phyloP scores from a whole-genome alignment of 1,284 basidiomycete species.

The Leccinum pachyderme region DNA sequence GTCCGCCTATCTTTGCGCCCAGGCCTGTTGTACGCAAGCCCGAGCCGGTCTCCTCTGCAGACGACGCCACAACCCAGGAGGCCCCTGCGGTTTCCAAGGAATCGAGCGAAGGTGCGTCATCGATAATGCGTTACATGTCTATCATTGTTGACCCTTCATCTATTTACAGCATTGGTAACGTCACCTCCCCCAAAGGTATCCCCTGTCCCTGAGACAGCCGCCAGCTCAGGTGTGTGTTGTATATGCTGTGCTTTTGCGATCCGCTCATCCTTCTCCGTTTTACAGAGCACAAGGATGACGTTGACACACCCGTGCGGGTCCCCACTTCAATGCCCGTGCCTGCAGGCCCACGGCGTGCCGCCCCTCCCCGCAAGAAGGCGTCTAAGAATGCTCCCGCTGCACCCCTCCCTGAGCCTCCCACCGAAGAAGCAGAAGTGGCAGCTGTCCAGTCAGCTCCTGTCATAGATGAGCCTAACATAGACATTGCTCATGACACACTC shows the following conservation, averaged over 20 bases:
- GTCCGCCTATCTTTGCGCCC: constrained; percentile 61
- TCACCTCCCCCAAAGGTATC: constrained; percentile 9
- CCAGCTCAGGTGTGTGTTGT: constrained; percentile 17
- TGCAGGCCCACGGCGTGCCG: constrained; percentile 63
- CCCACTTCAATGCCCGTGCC: constrained; percentile 70
- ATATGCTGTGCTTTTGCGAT: not conserved
- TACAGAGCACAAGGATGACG: constrained; percentile 28
- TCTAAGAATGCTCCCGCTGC: constrained; percentile 41
- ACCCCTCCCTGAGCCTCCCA: constrained; percentile 28
- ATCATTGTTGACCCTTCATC: constrained; percentile 8
- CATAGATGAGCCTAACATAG: constrained; percentile 1
- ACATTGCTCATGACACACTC: not conserved
- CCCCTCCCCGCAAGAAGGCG: constrained; percentile 68
- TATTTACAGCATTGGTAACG: constrained; percentile 11
- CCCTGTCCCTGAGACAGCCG: constrained; percentile 1
- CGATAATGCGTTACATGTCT: not conserved
- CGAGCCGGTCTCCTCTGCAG: constrained; percentile 5
- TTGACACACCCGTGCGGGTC: constrained; percentile 34
- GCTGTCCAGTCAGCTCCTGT: constrained; percentile 3
- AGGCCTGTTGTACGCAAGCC: constrained; percentile 39
- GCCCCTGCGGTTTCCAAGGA: constrained; percentile 1
- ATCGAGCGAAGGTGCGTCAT: constrained; percentile 19
- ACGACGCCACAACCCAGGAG: constrained; percentile 17
- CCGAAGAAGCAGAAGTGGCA: constrained; percentile 13
- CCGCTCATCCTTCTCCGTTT: constrained; percentile 1